These are phyloP conservation scores for Dictyostelium firmibasis DNA, from an alignment of 78 protist genomes.

Conservation along the genomic window DNA sequence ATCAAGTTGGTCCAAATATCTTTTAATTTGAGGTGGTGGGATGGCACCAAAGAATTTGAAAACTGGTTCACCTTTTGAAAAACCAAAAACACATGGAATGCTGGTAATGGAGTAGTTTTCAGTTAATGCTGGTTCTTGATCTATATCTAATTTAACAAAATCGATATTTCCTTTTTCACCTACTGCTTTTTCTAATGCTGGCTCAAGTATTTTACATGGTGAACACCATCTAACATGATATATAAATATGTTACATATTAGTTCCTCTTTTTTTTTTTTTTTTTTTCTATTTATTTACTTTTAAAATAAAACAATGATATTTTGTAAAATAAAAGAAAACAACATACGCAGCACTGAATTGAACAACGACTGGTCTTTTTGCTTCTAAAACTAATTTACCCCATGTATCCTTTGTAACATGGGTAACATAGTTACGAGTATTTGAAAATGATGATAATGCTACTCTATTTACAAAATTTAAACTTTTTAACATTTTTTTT, in stretches of 20 bases:
- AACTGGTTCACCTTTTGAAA: background rate
- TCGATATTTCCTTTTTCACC: background rate
- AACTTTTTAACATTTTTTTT: background rate
- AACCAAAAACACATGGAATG: slow-evolving; percentile 16
- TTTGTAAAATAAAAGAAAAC: too few species aligned
- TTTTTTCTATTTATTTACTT: too few species aligned
- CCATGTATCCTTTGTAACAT: background rate
- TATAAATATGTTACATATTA: too few species aligned
- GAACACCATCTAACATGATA: background rate
- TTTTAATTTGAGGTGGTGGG: background rate
- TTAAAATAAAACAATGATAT: too few species aligned
- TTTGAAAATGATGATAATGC: background rate
- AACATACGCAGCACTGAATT: background rate
- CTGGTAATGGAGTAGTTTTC: background rate
- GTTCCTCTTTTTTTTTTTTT: background rate
- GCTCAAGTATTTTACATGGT: slow-evolving; percentile 7
- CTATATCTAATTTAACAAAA: background rate
- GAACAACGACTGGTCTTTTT: background rate
- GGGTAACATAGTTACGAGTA: background rate
- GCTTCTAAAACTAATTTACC: background rate
- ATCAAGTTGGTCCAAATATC: background rate
- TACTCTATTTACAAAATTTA: background rate
- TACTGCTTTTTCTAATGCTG: slow-evolving; percentile 5
- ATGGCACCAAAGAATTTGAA: slow-evolving; percentile 1
- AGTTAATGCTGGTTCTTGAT: background rate